These are phyloP conservation scores for Cryptosporidium parvum DNA, from an alignment of 169 alveolate species.

Conservation along the genomic window DNA sequence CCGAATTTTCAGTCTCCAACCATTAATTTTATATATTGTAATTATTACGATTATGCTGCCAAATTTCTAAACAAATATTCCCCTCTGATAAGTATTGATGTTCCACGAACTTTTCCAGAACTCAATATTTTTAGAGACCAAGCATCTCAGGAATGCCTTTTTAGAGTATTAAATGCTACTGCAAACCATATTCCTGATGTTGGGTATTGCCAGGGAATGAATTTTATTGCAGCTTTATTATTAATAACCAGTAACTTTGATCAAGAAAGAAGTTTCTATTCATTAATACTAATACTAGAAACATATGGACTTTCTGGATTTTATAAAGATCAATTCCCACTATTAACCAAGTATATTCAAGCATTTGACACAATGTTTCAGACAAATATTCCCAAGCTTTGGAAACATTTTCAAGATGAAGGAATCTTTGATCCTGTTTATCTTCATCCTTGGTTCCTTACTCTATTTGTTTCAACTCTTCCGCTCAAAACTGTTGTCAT, in stretches of 20 bases:
- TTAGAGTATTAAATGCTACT: slow-evolving; percentile 85
- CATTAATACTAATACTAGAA: slow-evolving; percentile 83
- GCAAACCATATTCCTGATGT: slow-evolving; percentile 84
- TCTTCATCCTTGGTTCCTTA: slow-evolving; percentile 84
- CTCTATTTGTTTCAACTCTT: slow-evolving; percentile 82
- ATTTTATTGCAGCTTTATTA: slow-evolving; percentile 89
- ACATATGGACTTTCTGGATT: slow-evolving; percentile 82
- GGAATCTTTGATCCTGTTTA: slow-evolving; percentile 83
- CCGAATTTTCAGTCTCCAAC: neutral
- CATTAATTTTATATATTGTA: neutral
- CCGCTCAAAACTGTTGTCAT: slow-evolving; percentile 84
- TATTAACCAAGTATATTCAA: slow-evolving; percentile 80
- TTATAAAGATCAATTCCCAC: slow-evolving; percentile 82
- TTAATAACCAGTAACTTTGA: slow-evolving; percentile 83
- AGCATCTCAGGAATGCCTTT: slow-evolving; percentile 82
- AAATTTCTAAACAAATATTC: slow-evolving; percentile 65
- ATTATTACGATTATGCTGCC: slow-evolving; percentile 70
- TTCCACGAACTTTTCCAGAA: slow-evolving; percentile 82
- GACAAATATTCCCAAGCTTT: slow-evolving; percentile 79
- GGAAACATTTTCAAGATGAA: slow-evolving; percentile 80
- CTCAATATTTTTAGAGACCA: slow-evolving; percentile 78
- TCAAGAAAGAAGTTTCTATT: slow-evolving; percentile 82
- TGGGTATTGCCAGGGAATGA: slow-evolving; percentile 93
- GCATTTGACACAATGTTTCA: slow-evolving; percentile 79
- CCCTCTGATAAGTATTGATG: slow-evolving; percentile 79